Percentiles rank a stretch among this genome's conserved stretches.
phyloP scores from a whole-genome alignment of 257 asterid genomes.

The Plantago elongata region DNA sequence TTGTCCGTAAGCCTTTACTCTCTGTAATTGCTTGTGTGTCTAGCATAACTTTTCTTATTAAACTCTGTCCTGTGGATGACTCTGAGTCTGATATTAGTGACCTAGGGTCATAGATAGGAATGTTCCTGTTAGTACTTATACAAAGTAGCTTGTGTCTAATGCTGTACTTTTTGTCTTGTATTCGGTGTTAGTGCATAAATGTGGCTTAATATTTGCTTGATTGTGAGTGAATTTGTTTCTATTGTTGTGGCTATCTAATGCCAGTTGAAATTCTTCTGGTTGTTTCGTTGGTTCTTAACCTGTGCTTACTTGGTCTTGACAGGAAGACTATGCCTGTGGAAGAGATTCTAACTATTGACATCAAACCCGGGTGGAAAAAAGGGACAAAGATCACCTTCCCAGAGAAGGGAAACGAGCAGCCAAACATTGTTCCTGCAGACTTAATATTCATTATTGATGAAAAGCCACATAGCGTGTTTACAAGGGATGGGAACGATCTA shows the following conservation, averaged over 20 bases:
- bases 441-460: constrained; percentile 76
- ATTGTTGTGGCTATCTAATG: background rate
- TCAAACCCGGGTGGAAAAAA: constrained; percentile 91
- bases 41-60: too few relatives aligned
- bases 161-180: too few relatives aligned
- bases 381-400: constrained; percentile 97
- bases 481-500: constrained; percentile 77
- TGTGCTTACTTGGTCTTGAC: constrained; percentile 20
- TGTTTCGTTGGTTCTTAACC: background rate
- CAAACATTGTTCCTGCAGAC: constrained; percentile 63
- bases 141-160: too few relatives aligned
- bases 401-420: constrained; percentile 83
- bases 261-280: background rate
- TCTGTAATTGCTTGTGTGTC: too few relatives aligned
- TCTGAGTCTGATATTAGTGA: too few relatives aligned
- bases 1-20: too few relatives aligned
- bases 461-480: constrained; percentile 66
- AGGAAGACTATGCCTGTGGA: constrained; percentile 70
- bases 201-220: background rate
- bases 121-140: too few relatives aligned
- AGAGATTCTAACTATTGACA: constrained; percentile 64
- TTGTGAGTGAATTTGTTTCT: background rate
- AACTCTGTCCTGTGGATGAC: too few relatives aligned
- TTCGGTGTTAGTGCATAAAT: too few relatives aligned
- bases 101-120: too few relatives aligned